Conservation (phyloP, 768 basidiomycete genomes). For the Tulasnella sp. region DNA sequence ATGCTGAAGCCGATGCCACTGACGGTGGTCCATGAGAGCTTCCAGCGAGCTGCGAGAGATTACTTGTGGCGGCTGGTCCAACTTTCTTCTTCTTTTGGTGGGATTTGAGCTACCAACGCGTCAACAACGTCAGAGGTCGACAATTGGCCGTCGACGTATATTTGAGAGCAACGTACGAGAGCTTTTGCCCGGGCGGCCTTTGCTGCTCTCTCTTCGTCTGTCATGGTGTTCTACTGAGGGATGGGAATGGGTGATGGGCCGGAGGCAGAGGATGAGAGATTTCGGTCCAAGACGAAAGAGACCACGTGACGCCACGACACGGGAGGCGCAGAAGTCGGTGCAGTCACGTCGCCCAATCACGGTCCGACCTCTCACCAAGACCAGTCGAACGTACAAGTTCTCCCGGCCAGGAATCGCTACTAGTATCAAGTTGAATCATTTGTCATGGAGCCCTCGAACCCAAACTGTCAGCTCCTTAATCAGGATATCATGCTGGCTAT, state of each 20-base stretch:
- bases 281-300: slow-evolving; percentile 6
- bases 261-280: neutral
- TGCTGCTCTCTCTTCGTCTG: slow-evolving; percentile 63
- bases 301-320: slow-evolving; percentile 11
- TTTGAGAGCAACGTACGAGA: slow-evolving; percentile 49
- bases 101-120: slow-evolving; percentile 61
- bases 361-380: neutral
- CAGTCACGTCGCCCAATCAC: neutral
- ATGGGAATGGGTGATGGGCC: neutral
- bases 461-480: neutral
- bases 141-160: neutral
- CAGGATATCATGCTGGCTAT: neutral
- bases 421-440: neutral
- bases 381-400: neutral
- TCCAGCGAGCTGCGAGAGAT: slow-evolving; percentile 41
- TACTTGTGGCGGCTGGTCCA: slow-evolving; percentile 39
- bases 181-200: slow-evolving; percentile 83
- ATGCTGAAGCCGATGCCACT: slow-evolving; percentile 35
- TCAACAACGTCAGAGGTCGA: slow-evolving; percentile 1
- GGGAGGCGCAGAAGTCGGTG: neutral
- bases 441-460: neutral
- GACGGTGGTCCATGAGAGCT: slow-evolving; percentile 50
- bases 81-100: slow-evolving; percentile 56
- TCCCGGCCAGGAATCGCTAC: neutral
- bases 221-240: slow-evolving; percentile 1